phyloP scores from a whole-genome alignment of 257 asterid species.

The Solanum sejunctum region DNA sequence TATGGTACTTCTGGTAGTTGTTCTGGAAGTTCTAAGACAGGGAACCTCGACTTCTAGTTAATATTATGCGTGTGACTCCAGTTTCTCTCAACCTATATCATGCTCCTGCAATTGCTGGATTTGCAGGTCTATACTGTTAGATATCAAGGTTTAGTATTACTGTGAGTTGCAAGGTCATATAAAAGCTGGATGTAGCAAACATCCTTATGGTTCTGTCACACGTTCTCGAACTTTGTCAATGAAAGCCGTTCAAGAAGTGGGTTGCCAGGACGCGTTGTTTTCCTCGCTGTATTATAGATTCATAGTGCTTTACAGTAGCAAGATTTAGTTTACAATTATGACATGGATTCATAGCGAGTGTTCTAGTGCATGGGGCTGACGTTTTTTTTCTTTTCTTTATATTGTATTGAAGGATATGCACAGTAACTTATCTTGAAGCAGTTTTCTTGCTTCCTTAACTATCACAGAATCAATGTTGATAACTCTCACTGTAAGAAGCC shows the following conservation, averaged over 20 bases:
- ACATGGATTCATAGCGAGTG: background rate
- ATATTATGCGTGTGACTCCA: background rate
- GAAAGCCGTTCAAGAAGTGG: background rate
- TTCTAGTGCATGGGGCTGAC: background rate
- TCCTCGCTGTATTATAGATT: background rate
- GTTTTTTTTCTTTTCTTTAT: background rate
- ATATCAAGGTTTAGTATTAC: background rate
- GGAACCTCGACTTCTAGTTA: slow-evolving; percentile 62
- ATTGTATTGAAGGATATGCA: background rate
- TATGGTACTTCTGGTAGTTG: slow-evolving; percentile 68
- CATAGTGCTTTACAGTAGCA: background rate
- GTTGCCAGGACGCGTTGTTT: background rate
- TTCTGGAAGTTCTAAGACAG: slow-evolving; percentile 56
- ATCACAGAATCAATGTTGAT: background rate
- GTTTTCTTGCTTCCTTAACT: background rate
- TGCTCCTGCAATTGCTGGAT: background rate
- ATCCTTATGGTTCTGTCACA: background rate
- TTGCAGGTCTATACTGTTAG: background rate
- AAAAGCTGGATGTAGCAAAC: background rate
- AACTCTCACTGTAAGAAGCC: background rate
- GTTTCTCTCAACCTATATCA: background rate
- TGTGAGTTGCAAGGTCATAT: background rate
- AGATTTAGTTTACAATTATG: background rate
- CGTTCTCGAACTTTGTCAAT: background rate
- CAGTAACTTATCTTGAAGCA: background rate